phyloP scores from a whole-genome alignment of 192 early-diverging fungal genomes.

The Coemansia asiatica region DNA sequence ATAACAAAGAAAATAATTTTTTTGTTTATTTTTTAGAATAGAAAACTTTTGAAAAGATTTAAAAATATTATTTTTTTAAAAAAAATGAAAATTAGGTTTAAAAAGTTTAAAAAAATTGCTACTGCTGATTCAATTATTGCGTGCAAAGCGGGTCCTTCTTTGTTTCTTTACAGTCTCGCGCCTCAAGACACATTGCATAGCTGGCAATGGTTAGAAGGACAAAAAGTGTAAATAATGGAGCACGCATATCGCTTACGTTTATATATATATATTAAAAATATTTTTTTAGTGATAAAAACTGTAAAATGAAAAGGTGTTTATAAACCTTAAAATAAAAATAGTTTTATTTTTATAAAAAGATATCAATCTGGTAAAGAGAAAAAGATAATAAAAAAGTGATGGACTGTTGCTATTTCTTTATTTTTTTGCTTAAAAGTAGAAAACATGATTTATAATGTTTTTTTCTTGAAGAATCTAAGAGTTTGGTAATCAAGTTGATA shows the following conservation, averaged over 20 bases:
- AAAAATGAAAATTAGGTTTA: not conserved
- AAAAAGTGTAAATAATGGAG: not conserved
- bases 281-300: not conserved
- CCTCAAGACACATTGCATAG: constrained; percentile 5
- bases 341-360: too few relatives aligned
- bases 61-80: too few relatives aligned
- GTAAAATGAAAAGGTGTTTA: not conserved
- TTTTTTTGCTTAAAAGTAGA: too few relatives aligned
- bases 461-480: not conserved
- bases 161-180: constrained; percentile 47
- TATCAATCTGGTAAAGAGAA: not conserved
- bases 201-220: constrained; percentile 8
- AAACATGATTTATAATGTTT: not conserved
- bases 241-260: constrained; percentile 10
- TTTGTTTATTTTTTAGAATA: not conserved
- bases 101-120: not conserved
- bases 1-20: not conserved
- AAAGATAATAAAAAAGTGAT: too few relatives aligned
- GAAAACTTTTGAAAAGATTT: not conserved
- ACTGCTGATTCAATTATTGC: not conserved
- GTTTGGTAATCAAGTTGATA: too few relatives aligned
- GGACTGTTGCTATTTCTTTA: too few relatives aligned
- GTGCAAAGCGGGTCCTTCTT: constrained; percentile 51
- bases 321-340: too few relatives aligned
- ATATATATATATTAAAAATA: not conserved